Conservation (phyloP, 192 early-diverging fungal species). For the Coemansia sp. region DNA sequence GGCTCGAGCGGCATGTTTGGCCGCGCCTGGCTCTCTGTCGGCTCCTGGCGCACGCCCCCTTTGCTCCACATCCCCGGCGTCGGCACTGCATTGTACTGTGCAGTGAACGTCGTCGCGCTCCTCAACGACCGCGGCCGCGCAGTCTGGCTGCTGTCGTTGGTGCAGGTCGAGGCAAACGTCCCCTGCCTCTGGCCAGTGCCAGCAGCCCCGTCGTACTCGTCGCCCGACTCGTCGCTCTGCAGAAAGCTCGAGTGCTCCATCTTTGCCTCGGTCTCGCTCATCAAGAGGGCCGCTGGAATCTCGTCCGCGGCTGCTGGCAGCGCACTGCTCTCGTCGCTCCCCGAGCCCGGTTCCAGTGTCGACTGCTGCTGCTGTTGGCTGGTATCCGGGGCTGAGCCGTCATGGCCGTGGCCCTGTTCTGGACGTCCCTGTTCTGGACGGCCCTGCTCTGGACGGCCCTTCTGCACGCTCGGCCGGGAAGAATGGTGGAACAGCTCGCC, state of each 20-base stretch:
- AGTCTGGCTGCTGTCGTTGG: background rate
- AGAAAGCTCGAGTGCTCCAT: conserved; percentile 7
- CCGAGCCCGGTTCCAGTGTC: too few relatives aligned
- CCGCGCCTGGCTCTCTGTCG: background rate
- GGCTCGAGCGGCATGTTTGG: conserved; percentile 45
- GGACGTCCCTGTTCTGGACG: background rate
- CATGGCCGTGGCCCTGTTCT: background rate
- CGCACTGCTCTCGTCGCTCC: background rate
- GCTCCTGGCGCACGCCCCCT: background rate
- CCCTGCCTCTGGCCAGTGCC: background rate
- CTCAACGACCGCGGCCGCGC: background rate
- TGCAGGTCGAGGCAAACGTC: too few relatives aligned
- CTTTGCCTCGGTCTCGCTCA: background rate
- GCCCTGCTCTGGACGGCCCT: background rate
- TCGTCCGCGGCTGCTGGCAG: too few relatives aligned
- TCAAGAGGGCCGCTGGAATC: background rate
- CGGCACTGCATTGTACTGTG: conserved; percentile 19
- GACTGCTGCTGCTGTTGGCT: background rate
- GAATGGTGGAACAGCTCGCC: conserved; percentile 12
- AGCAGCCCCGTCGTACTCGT: background rate
- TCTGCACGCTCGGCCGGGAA: background rate
- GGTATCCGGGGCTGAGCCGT: background rate
- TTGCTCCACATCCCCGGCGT: conserved; percentile 34
- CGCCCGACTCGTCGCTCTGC: conserved; percentile 8
- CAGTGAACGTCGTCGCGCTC: conserved; percentile 23